These are phyloP conservation scores for Cyathus striatus DNA, from an alignment of 768 basidiomycete species.

Conservation along the genomic window DNA sequence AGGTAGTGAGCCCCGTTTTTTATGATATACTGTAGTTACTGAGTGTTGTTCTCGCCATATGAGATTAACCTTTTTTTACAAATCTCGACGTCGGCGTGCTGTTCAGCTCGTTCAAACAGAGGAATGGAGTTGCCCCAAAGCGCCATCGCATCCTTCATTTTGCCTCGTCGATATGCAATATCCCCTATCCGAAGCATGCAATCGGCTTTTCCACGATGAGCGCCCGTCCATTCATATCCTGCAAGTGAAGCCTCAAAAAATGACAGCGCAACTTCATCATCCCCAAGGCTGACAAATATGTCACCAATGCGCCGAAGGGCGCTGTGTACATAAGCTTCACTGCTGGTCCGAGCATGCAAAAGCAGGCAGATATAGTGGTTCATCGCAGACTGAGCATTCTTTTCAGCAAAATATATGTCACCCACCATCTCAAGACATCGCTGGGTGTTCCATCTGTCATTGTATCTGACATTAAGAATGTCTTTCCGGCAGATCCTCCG, in stretches of 20 bases:
- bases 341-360: not conserved
- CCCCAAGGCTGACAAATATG: not conserved
- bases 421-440: not conserved
- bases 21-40: too few relatives aligned
- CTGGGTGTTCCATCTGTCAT: not conserved
- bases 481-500: not conserved
- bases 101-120: not conserved
- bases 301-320: not conserved
- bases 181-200: not conserved
- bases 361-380: not conserved
- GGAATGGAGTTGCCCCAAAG: not conserved
- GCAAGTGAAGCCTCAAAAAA: not conserved
- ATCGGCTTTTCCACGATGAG: not conserved
- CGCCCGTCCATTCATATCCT: not conserved
- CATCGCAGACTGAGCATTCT: not conserved
- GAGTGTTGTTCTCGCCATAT: too few relatives aligned
- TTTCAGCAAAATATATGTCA: not conserved
- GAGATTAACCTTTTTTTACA: too few relatives aligned
- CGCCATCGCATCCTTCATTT: not conserved
- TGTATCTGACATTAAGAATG: not conserved
- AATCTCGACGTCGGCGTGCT: too few relatives aligned
- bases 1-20: too few relatives aligned
- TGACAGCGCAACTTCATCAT: not conserved
- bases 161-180: not conserved
- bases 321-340: not conserved